Conservation (phyloP, 2,329 filamentous ascomycete genomes). For the Colletotrichum tofieldiae region DNA sequence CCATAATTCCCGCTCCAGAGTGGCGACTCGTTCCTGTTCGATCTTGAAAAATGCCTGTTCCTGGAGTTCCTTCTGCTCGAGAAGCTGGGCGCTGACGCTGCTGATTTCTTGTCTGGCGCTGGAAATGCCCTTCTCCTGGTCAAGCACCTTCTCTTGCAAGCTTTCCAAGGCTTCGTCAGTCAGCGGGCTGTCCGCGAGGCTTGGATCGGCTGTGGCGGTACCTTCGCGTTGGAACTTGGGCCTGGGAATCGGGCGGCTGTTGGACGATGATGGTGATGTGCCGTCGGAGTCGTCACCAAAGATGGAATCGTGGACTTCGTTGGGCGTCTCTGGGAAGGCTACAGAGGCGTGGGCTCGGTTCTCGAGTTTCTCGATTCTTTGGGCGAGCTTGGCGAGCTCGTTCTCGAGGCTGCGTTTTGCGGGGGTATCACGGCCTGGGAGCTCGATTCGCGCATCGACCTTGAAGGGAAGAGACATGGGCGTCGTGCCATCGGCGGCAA, state of each 20-base stretch:
- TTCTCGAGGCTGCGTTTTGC: conserved; percentile 86
- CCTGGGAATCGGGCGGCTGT: conserved; percentile 52
- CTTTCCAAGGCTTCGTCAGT: conserved; percentile 85
- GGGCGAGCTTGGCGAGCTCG: conserved; percentile 84
- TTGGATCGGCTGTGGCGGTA: conserved; percentile 45
- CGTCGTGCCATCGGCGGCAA: conserved; percentile 63
- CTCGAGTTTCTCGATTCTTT: conserved; percentile 87
- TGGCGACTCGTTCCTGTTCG: conserved; percentile 89
- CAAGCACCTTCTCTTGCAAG: conserved; percentile 91
- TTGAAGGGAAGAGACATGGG: conserved; percentile 57
- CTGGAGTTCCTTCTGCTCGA: conserved; percentile 88
- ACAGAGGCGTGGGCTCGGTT: conserved; percentile 77
- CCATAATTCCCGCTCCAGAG: conserved; percentile 92
- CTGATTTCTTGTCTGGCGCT: conserved; percentile 89
- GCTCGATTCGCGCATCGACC: conserved; percentile 68
- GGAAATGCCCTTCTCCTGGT: conserved; percentile 92
- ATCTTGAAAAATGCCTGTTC: conserved; percentile 86
- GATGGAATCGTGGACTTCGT: conserved; percentile 78
- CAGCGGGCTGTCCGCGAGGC: conserved; percentile 47
- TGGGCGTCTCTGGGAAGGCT: conserved; percentile 85
- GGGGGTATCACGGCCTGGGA: conserved; percentile 83
- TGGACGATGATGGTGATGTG: conserved; percentile 59
- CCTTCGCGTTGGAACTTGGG: conserved; percentile 44
- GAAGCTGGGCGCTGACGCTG: conserved; percentile 87
- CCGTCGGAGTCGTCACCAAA: conserved; percentile 72